A percentile compares a stretch with the other conserved stretches of the same genome.
Evolutionary conservation across 2,329 filamentous ascomycete species (phyloP).

Genomic region (Raffaelea albimanens): DNA sequence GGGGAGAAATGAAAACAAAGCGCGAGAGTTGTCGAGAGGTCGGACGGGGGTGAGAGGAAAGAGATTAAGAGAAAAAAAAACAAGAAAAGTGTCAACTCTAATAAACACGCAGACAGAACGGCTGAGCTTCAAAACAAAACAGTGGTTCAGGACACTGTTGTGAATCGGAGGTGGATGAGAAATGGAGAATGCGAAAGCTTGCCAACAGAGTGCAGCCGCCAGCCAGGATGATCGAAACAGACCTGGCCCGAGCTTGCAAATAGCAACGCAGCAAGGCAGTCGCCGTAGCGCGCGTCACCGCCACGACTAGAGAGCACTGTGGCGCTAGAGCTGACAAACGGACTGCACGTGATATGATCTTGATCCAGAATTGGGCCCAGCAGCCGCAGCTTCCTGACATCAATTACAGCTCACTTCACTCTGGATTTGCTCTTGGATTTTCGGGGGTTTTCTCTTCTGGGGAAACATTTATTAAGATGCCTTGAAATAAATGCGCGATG

Average conservation of each 20-base stretch:
- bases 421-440: too few relatives aligned
- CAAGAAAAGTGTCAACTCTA: not conserved
- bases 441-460: too few relatives aligned
- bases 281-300: conserved; percentile 8
- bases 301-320: not conserved
- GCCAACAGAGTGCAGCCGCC: too few relatives aligned
- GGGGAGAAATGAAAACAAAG: not conserved
- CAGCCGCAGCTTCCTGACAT: not conserved
- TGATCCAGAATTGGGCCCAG: not conserved
- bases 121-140: too few relatives aligned
- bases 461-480: too few relatives aligned
- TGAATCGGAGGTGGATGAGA: too few relatives aligned
- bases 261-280: conserved; percentile 5
- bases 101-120: too few relatives aligned
- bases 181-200: too few relatives aligned
- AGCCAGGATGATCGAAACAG: too few relatives aligned
- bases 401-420: too few relatives aligned
- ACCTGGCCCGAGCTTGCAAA: not conserved
- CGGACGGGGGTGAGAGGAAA: not conserved
- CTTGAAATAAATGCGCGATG: too few relatives aligned
- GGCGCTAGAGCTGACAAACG: conserved; percentile 1
- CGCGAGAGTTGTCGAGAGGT: not conserved
- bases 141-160: too few relatives aligned
- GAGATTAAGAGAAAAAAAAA: not conserved
- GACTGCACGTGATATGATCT: conserved; percentile 6